Base-by-base conservation (phyloP, 2,329 filamentous ascomycete genomes). In the Epichloe bromicola region DNA sequence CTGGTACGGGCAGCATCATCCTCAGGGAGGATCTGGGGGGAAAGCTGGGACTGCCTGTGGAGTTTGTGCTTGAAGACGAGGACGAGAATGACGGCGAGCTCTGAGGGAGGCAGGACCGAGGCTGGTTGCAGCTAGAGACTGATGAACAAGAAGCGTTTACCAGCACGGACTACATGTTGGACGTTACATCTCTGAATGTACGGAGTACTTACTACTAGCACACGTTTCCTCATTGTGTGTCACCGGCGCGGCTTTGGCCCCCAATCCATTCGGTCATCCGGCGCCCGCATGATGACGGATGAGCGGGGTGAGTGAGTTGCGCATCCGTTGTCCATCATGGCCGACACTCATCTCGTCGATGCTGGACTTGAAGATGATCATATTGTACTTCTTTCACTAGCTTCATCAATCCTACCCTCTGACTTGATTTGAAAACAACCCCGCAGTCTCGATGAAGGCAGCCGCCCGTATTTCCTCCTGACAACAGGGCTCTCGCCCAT, bases 121-220 rank as follows among this genome's bases (percentile, higher is more conserved):
- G 4, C n/a, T 7, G 14, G 43, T 10, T 30, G 26, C 8, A 30
- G 26, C 26, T 30, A 30, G 26, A 2, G 8, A 30, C 26, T 30
- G 26, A 30, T 3, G 10, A 30, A 30, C 26, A 69, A 76, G 66
- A 26, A 26, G 23, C 23, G 23, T 26, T 26, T 6, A 26, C 23
- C 23, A 26, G 23, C 23, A 26, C 23, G 23, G 6, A 26, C 23
- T 26, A 26, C 23, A 26, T 20, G 20, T 20, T 20, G 20, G 20
- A 20, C 4, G 1, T 26, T 7, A 8, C 23, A 26, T 26, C 23
- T 26, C 23, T 26, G 23, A 26, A 23, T n/a, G n/a, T n/a, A n/a
- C n/a, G n/a, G n/a, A n/a, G n/a, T n/a, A n/a, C n/a, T n/a, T n/a
- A n/a, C n/a, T n/a, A n/a, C n/a, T n/a, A n/a, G 5, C 23, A 23